Percentiles rank a stretch among this genome's conserved stretches.
Conservation (phyloP, 495 filamentous ascomycete genomes). For the Neurospora tetraspora region DNA sequence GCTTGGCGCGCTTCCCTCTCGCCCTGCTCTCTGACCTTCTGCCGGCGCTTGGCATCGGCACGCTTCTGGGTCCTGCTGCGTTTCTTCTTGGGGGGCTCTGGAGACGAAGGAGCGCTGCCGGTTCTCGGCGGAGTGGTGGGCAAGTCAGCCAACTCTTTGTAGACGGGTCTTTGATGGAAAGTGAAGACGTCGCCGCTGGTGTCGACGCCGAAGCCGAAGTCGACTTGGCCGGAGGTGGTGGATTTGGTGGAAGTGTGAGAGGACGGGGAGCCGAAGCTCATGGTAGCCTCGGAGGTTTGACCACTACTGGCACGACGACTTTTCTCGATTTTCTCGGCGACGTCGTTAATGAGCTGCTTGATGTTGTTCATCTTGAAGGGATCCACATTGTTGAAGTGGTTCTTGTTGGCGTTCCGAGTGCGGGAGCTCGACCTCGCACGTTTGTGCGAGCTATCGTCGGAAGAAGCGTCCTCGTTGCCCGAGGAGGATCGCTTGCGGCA, state of each 20-base stretch:
- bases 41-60: neutral
- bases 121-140: neutral
- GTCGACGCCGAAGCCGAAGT: neutral
- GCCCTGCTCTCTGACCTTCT: neutral
- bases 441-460: neutral
- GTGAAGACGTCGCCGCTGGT: neutral
- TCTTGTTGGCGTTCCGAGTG: neutral
- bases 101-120: neutral
- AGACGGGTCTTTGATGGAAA: neutral
- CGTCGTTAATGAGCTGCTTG: neutral
- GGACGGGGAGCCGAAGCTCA: neutral
- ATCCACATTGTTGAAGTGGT: neutral
- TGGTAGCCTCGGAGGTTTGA: neutral
- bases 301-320: neutral
- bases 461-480: neutral
- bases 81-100: neutral
- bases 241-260: neutral
- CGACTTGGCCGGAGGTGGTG: neutral
- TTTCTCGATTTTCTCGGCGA: neutral
- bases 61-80: neutral
- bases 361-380: neutral
- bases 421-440: neutral
- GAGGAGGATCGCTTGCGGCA: neutral
- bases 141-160: neutral
- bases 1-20: neutral